phyloP scores from a whole-genome alignment of 139 green algal species.

The Chlamydomonas applanata region DNA sequence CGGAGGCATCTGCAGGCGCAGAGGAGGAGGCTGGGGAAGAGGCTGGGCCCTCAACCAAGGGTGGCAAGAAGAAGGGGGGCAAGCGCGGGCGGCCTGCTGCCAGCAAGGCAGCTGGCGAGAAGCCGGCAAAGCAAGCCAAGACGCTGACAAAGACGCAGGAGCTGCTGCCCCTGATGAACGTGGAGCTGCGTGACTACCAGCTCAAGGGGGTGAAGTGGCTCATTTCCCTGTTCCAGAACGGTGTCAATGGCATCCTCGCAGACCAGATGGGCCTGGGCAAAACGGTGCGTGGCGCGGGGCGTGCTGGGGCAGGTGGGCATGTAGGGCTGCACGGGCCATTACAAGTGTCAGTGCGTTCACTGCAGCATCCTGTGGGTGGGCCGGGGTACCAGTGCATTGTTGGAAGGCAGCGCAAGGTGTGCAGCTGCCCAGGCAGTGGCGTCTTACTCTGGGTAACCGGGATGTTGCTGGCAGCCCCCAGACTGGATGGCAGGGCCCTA shows the following conservation, averaged over 20 bases:
- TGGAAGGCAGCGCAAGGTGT: no score
- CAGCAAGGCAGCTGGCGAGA: neutral
- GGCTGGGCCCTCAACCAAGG: slow-evolving; percentile 15
- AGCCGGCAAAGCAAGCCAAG: neutral
- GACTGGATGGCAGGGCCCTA: no score
- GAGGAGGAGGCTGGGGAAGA: slow-evolving; percentile 7
- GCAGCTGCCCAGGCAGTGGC: no score
- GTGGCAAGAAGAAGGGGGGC: slow-evolving; percentile 15
- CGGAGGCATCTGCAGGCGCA: slow-evolving; percentile 1
- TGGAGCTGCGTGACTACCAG: slow-evolving; percentile 85
- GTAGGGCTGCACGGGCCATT: neutral
- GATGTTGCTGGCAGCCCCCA: no score
- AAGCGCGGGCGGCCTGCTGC: slow-evolving; percentile 16
- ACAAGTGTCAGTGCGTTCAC: neutral
- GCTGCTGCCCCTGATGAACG: slow-evolving; percentile 80
- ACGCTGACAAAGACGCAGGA: slow-evolving; percentile 34
- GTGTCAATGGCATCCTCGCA: slow-evolving; percentile 91
- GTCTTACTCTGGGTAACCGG: no score
- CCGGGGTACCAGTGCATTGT: no score
- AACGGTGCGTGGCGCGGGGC: slow-evolving; percentile 78
- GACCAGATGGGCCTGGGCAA: slow-evolving; percentile 98
- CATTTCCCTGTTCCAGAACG: slow-evolving; percentile 89
- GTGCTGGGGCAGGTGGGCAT: neutral
- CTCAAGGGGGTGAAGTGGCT: slow-evolving; percentile 90
- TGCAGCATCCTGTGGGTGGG: no score